Base-by-base conservation (phyloP, 495 filamentous ascomycete genomes). In the Cercophora scortea region DNA sequence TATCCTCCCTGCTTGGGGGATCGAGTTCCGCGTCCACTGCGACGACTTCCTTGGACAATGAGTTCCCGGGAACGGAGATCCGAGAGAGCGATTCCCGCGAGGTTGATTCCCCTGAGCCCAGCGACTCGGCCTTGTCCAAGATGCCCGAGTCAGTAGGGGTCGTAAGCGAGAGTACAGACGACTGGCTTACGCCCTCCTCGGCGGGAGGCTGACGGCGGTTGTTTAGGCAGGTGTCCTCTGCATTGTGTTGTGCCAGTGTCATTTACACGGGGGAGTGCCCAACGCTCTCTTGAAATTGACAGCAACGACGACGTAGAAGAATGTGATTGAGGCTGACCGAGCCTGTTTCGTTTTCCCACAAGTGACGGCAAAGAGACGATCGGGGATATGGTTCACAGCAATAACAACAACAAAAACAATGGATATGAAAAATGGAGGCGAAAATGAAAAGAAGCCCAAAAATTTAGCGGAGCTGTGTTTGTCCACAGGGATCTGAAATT, bases 141-240 rank as follows among this genome's bases (percentile, higher is more conserved):
- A n/a, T 46, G 25, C 25, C 25, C 25, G 25, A 25, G 25, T 25
- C 25, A 25, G 25, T 2, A 25, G 25, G 5, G 25, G 25, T 25
- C 25, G 25, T 5, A 25, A 25, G 25, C 25, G 25, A 25, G 25
- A 25, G 25, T 5, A 25, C 25, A 25, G 25, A 25, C 25, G 25
- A 25, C 25, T 2, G 25, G 25, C 25, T 25, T 25, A 25, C 25
- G 25, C 25, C 25, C 25, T 25, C 25, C 25, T 25, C 25, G 25
- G 5, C 25, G 32, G 32, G 12, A 50, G 42, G 15, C 54, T 50
- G 35, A 42, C 54, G 54, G 52, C 62, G 66, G 64, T 69, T 69
- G 57, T 67, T 69, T 66, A 69, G 64, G 66, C 66, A 69, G 66
- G 54, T 69, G 62, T 67, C 66, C 66, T 69, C 66, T 69, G 66